Evolutionary conservation across 202 grass and related monocot genomes (phyloP).

Genomic region (Saccharum hybrid): DNA sequence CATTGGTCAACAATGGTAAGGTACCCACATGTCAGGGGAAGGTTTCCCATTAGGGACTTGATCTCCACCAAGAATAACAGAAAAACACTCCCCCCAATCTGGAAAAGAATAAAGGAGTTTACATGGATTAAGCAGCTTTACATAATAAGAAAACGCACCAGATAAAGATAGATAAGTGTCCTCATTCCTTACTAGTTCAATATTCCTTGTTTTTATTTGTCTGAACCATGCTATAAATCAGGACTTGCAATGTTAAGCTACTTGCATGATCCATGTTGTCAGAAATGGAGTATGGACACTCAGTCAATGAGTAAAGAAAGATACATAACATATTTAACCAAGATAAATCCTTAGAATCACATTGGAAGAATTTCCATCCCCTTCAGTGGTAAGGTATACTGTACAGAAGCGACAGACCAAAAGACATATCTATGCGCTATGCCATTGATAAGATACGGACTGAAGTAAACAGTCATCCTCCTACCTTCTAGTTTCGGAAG

Average conservation of each 20-base stretch:
- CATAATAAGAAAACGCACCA: neutral
- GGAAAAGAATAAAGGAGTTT: conserved; percentile 19
- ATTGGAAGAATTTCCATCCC: neutral
- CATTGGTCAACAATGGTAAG: conserved; percentile 6
- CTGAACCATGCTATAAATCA: neutral
- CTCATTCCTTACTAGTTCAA: conserved; percentile 1
- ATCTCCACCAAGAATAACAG: conserved; percentile 83
- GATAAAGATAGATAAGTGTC: neutral
- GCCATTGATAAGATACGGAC: neutral
- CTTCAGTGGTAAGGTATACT: neutral
- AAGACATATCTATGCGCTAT: neutral
- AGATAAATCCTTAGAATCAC: neutral
- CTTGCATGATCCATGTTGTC: conserved; percentile 10
- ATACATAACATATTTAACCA: conserved; percentile 4
- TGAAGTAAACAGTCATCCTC: neutral
- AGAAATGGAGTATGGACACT: neutral
- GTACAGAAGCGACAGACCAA: neutral
- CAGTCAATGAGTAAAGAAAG: neutral
- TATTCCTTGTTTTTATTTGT: neutral
- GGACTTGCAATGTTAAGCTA: neutral
- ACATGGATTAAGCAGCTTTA: neutral
- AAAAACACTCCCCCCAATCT: conserved; percentile 84
- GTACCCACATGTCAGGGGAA: conserved; percentile 75
- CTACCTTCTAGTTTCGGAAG: conserved; percentile 63
- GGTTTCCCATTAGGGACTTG: conserved; percentile 86